A percentile compares a stretch with the other conserved stretches of the same genome.
These are phyloP conservation scores for Castanea mollissima DNA, from an alignment of 306 rosid genomes.

Conservation along the genomic window DNA sequence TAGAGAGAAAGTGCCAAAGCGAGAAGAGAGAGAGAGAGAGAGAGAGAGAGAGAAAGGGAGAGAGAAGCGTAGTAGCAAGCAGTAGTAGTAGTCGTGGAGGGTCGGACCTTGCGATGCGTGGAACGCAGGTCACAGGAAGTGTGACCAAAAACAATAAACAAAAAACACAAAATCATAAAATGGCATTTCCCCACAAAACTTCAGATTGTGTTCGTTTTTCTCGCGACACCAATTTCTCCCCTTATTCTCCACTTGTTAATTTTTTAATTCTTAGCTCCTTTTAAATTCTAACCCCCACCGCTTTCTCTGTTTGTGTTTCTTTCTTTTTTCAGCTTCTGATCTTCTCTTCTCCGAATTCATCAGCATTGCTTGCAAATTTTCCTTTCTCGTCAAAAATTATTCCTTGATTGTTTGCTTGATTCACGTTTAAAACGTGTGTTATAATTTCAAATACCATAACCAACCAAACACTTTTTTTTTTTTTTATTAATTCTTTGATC, in stretches of 20 bases:
- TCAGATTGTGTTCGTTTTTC: no score
- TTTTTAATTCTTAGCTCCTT: background rate
- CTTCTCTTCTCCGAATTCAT: background rate
- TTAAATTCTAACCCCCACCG: background rate
- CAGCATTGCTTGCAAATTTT: conserved; percentile 20
- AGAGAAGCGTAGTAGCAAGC: background rate
- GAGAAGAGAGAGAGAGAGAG: background rate
- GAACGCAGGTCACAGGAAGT: conserved; percentile 22
- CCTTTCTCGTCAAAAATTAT: no score
- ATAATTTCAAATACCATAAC: no score
- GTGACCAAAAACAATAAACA: no score
- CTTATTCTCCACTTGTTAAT: no score
- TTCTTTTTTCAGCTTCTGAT: background rate
- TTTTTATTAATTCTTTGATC: no score
- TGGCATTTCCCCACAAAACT: no score
- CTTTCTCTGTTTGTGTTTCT: background rate
- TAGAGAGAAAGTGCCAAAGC: background rate
- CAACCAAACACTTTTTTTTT: no score
- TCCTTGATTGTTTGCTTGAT: no score
- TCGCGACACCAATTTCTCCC: background rate
- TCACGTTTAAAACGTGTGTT: no score
- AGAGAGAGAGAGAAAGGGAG: background rate
- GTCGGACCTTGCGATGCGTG: conserved; percentile 39
- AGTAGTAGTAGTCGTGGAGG: conserved; percentile 25
- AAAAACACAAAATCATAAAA: no score